Conservation (phyloP, 169 alveolate genomes). For the Eimeria maxima region DNA sequence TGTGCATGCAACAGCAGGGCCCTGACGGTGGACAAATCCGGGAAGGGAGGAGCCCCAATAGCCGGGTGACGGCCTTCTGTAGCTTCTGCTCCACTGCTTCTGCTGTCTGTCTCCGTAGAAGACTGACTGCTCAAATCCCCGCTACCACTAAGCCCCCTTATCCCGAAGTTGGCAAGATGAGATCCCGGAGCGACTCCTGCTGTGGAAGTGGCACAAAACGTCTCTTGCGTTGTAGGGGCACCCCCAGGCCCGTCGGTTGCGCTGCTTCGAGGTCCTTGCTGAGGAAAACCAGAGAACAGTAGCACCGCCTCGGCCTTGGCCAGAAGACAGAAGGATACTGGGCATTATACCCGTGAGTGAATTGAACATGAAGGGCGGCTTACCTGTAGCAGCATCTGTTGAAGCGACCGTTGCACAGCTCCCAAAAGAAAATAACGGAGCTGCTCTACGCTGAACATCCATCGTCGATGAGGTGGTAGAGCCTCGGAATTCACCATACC, state of each 20-base stretch:
- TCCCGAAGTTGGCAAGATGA: background rate
- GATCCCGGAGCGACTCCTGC: background rate
- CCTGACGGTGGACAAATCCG: slow-evolving; percentile 77
- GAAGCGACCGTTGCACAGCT: slow-evolving; percentile 69
- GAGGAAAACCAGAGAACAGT: background rate
- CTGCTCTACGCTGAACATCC: slow-evolving; percentile 41
- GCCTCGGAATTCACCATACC: background rate
- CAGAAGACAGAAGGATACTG: background rate
- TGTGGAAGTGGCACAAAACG: background rate
- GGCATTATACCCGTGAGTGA: background rate
- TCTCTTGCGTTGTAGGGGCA: background rate
- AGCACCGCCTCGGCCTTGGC: background rate
- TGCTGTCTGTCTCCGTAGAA: slow-evolving; percentile 31
- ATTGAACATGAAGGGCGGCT: background rate
- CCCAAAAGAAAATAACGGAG: slow-evolving; percentile 39
- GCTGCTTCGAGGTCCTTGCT: slow-evolving; percentile 3
- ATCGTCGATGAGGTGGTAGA: slow-evolving; percentile 49
- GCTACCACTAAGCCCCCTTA: slow-evolving; percentile 53
- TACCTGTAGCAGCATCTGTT: slow-evolving; percentile 48
- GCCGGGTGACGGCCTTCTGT: background rate
- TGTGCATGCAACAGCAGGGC: slow-evolving; percentile 80
- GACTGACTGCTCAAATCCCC: slow-evolving; percentile 42
- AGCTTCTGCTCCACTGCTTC: slow-evolving; percentile 46
- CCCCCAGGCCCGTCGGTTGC: background rate
- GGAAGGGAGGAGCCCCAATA: slow-evolving; percentile 57